Conservation (phyloP, 495 filamentous ascomycete genomes). For the Hypoxylon subgilvum region DNA sequence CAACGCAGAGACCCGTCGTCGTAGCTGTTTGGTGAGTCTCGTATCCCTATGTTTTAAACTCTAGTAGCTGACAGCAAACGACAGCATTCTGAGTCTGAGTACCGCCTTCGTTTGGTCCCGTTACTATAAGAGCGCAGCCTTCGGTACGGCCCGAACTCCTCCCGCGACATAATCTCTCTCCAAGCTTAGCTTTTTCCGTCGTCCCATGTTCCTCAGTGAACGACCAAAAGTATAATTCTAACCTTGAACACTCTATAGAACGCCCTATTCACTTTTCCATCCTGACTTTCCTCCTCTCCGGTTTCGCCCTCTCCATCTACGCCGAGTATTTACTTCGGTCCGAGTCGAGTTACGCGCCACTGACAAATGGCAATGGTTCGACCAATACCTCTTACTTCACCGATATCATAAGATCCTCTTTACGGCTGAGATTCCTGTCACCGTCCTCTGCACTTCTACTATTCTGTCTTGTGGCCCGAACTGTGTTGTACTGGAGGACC, state of each 20-base stretch:
- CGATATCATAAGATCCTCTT: constrained; percentile 14
- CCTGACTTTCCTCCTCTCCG: constrained; percentile 24
- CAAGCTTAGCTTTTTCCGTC: neutral
- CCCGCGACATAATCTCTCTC: neutral
- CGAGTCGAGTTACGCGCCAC: constrained; percentile 7
- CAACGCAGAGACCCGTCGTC: constrained; percentile 14
- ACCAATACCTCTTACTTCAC: constrained; percentile 18
- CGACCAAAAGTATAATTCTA: constrained; percentile 1
- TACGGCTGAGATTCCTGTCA: constrained; percentile 19
- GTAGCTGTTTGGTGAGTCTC: constrained; percentile 28
- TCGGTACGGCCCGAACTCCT: constrained; percentile 26
- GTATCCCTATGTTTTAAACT: neutral
- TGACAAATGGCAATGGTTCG: constrained; percentile 1
- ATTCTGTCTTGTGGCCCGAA: constrained; percentile 29
- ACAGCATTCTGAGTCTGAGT: constrained; percentile 22
- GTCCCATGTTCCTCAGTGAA: too few relatives aligned
- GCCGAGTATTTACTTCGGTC: constrained; percentile 22
- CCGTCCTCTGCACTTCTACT: constrained; percentile 26
- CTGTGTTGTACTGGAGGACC: constrained; percentile 34
- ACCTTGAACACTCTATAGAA: constrained; percentile 20
- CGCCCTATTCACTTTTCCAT: constrained; percentile 40
- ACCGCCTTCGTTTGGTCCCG: constrained; percentile 29
- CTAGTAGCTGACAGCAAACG: constrained; percentile 5
- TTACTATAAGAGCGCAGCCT: constrained; percentile 37
- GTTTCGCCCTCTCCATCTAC: constrained; percentile 25